Evolutionary conservation across 768 basidiomycete genomes (phyloP).

Genomic region (Termitomyces sp.): DNA sequence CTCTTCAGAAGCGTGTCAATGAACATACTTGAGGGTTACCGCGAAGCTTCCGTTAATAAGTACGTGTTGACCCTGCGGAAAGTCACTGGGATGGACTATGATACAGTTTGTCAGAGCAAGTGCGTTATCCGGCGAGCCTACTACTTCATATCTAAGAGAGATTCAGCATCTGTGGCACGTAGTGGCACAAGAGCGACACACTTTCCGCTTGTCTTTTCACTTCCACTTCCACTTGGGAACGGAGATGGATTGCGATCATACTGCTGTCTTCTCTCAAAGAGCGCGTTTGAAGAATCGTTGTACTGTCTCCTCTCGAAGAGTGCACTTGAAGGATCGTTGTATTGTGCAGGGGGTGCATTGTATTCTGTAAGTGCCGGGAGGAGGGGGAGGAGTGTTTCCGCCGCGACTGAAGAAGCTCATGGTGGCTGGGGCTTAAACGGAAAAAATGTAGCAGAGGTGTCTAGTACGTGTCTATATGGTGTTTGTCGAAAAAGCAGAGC

Average conservation of each 20-base stretch:
- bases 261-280: conserved; percentile 45
- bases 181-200: conserved; percentile 8
- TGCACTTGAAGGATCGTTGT: conserved; percentile 48
- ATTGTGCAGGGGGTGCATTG: conserved; percentile 43
- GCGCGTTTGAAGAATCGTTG: conserved; percentile 45
- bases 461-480: conserved; percentile 2
- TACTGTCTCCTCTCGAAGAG: conserved; percentile 53
- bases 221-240: conserved; percentile 19
- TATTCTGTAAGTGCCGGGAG: conserved; percentile 37
- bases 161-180: conserved; percentile 6
- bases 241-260: conserved; percentile 38
- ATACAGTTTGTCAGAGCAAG: conserved; percentile 81
- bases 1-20: background rate
- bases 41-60: conserved; percentile 69
- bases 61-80: conserved; percentile 69
- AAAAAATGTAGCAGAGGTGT: background rate
- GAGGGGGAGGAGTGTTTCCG: conserved; percentile 31
- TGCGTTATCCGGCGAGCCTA: conserved; percentile 55
- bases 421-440: conserved; percentile 1
- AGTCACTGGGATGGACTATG: conserved; percentile 77
- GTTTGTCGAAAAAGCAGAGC: too few species aligned
- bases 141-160: conserved; percentile 48
- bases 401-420: conserved; percentile 51
- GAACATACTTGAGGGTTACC: conserved; percentile 65
- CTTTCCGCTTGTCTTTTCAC: conserved; percentile 28